These are phyloP conservation scores for Alloteropsis semialata DNA, from an alignment of 176 grass and related monocot genomes.

Conservation along the genomic window DNA sequence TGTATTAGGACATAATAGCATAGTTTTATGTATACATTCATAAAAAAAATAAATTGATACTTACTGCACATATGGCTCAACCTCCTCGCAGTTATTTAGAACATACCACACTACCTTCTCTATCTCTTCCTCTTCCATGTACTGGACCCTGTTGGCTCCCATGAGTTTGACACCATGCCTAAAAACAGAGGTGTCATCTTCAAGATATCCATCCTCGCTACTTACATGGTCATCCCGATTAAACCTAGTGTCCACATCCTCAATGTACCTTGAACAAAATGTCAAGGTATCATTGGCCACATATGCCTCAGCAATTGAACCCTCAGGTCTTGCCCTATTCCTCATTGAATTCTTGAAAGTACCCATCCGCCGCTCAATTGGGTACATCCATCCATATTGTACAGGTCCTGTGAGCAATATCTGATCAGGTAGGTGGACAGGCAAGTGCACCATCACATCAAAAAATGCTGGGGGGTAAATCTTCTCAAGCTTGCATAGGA, in stretches of 20 bases:
- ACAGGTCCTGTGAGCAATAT: neutral
- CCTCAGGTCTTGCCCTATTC: no score
- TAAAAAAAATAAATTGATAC: neutral
- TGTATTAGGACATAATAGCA: neutral
- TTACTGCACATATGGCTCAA: neutral
- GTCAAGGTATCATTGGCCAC: neutral
- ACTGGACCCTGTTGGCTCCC: neutral
- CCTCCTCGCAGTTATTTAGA: neutral
- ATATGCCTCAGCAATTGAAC: neutral
- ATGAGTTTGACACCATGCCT: neutral
- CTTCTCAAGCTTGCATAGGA: constrained; percentile 21
- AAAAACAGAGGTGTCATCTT: neutral
- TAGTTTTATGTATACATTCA: neutral
- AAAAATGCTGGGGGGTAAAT: neutral
- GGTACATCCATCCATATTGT: neutral
- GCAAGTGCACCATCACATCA: neutral
- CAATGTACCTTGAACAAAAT: neutral
- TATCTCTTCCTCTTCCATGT: neutral
- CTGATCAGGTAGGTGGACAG: neutral
- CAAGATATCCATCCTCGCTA: no score
- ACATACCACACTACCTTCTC: neutral
- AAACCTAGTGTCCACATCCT: neutral
- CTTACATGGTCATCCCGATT: neutral
- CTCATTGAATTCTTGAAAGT: no score
- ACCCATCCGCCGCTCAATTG: neutral